phyloP scores from a whole-genome alignment of 176 grass and related monocot genomes.

The Secale cereale region DNA sequence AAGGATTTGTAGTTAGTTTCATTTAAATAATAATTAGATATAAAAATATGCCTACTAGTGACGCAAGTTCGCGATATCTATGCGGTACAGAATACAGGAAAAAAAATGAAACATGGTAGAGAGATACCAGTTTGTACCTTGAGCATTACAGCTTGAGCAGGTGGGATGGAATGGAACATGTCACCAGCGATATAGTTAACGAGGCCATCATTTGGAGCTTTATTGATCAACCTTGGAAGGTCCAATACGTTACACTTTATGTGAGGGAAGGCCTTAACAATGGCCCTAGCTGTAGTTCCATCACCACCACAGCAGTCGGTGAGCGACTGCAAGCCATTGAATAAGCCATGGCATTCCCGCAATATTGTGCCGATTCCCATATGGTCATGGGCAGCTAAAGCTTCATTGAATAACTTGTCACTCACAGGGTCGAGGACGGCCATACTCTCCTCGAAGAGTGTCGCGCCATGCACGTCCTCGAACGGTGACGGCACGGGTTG shows the following conservation, averaged over 20 bases:
- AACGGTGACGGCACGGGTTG: neutral
- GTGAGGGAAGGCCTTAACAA: neutral
- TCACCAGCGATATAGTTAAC: neutral
- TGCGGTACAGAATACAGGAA: too few species aligned
- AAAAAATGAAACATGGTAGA: too few species aligned
- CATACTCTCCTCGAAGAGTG: neutral
- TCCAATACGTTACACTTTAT: conserved; percentile 29
- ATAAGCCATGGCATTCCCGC: neutral
- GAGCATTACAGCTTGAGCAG: neutral
- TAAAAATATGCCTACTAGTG: too few species aligned
- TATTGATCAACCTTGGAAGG: conserved; percentile 14
- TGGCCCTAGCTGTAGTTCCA: neutral
- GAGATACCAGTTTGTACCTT: neutral
- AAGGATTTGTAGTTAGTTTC: too few species aligned
- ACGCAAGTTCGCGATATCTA: too few species aligned
- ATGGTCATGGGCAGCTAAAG: neutral
- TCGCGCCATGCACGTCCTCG: neutral
- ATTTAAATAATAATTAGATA: too few species aligned
- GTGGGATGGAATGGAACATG: conserved; percentile 16
- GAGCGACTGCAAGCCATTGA: conserved; percentile 5
- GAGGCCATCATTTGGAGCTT: neutral
- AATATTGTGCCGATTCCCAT: neutral
- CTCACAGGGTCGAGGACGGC: neutral
- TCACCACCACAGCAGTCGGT: conserved; percentile 30
- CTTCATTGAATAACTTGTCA: conserved; percentile 5